These are phyloP conservation scores for Pseudohyphozyma bogoriensis DNA, from an alignment of 768 basidiomycete genomes.

Conservation along the genomic window DNA sequence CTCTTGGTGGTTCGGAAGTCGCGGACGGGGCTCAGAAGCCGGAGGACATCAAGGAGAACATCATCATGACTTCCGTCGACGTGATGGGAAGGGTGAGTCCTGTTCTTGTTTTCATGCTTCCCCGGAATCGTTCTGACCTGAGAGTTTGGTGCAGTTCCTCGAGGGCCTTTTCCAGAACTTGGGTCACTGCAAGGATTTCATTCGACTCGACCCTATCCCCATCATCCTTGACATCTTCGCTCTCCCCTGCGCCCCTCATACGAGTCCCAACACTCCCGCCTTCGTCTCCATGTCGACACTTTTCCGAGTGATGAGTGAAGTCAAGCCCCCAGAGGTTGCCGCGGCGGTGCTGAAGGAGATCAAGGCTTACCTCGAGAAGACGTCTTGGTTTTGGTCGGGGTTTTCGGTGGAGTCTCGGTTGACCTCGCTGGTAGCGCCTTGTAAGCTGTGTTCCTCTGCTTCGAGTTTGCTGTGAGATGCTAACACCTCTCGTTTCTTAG, in stretches of 20 bases:
- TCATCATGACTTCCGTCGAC: slow-evolving; percentile 36
- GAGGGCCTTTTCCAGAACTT: slow-evolving; percentile 90
- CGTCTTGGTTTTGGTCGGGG: slow-evolving; percentile 58
- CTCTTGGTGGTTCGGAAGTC: no score
- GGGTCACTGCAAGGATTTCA: slow-evolving; percentile 80
- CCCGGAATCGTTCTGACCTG: neutral
- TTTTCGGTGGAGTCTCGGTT: slow-evolving; percentile 12
- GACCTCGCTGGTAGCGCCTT: slow-evolving; percentile 7
- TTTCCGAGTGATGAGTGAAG: slow-evolving; percentile 78
- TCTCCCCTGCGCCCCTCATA: slow-evolving; percentile 77
- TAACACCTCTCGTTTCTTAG: slow-evolving; percentile 29
- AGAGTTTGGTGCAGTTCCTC: slow-evolving; percentile 56
- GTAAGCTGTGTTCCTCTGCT: slow-evolving; percentile 1
- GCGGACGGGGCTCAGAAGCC: slow-evolving; percentile 20
- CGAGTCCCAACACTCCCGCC: slow-evolving; percentile 72
- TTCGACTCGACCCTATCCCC: slow-evolving; percentile 54
- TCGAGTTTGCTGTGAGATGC: no score
- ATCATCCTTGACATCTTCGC: slow-evolving; percentile 62
- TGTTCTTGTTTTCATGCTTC: neutral
- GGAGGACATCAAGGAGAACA: slow-evolving; percentile 25
- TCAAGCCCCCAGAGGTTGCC: slow-evolving; percentile 65
- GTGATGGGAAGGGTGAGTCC: slow-evolving; percentile 31
- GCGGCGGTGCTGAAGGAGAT: slow-evolving; percentile 60
- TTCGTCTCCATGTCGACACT: slow-evolving; percentile 82
- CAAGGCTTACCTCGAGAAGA: slow-evolving; percentile 57